A percentile compares a stretch with the other conserved stretches of the same genome.
These are phyloP conservation scores for Aspergillus persii DNA, from an alignment of 2,329 filamentous ascomycete species.

Conservation along the genomic window DNA sequence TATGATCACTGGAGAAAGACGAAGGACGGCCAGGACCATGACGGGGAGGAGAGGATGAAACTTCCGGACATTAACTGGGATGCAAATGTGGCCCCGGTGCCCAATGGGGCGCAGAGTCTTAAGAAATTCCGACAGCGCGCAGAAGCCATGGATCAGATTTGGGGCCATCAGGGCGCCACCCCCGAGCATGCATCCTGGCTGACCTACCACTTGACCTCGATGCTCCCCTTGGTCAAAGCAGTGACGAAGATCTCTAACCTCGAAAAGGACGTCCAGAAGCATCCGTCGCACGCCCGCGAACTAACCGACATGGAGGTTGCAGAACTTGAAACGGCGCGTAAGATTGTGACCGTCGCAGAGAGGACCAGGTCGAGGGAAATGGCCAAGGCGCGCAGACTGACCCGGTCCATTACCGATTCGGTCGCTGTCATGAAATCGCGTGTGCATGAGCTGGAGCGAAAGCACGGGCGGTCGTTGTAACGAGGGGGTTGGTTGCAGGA, in stretches of 20 bases:
- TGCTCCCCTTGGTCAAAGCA: constrained; percentile 25
- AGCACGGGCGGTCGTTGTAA: neutral
- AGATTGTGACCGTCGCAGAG: constrained; percentile 16
- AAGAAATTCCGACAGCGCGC: constrained; percentile 19
- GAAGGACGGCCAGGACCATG: neutral
- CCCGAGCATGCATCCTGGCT: constrained; percentile 26
- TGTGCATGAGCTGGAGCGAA: constrained; percentile 10
- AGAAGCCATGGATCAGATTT: constrained; percentile 21
- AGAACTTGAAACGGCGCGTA: constrained; percentile 22
- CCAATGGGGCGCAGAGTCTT: constrained; percentile 15
- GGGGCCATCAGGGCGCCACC: constrained; percentile 20
- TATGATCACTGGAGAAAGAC: constrained; percentile 8
- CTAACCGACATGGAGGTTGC: constrained; percentile 18
- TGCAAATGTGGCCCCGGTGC: constrained; percentile 14
- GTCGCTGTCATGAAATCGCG: constrained; percentile 14
- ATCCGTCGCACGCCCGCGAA: constrained; percentile 3
- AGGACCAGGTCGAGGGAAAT: constrained; percentile 21
- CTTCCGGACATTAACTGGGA: constrained; percentile 19
- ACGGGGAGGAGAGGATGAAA: neutral
- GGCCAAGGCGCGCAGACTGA: constrained; percentile 15
- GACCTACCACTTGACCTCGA: constrained; percentile 10
- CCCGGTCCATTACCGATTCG: constrained; percentile 15
- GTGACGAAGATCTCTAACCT: constrained; percentile 19
- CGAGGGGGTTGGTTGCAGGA: neutral
- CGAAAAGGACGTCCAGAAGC: constrained; percentile 12